Base-by-base conservation (phyloP, 768 basidiomycete genomes). In the Trametes gibbosa region DNA sequence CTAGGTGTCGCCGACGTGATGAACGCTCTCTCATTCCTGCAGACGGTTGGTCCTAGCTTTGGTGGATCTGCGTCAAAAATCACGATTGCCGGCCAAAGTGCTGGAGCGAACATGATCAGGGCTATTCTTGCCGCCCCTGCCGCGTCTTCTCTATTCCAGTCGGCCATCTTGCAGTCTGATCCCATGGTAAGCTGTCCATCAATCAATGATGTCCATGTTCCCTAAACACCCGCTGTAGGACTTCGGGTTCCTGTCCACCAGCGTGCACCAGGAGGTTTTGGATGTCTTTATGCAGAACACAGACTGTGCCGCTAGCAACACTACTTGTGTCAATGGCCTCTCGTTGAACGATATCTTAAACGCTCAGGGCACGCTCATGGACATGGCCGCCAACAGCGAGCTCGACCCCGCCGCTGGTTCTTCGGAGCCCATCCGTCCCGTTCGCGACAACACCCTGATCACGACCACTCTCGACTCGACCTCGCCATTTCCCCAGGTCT, bases 121-220 rank as follows among this genome's bases (percentile, higher is more conserved):
- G 84, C 90, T 0, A 75, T 95, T 48, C 79, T 95, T 40, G 89
- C 86, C 13, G 77, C 77, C 2, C 89, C 92, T 2, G 83, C 85
- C 2, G 92, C 86, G 0, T 78, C 82, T 21, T 77, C 81, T 0
- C 76, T 93, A 50, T 95, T 95, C 78, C 76, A 80, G 57, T 87
- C 82, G 51, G 90, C 86, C 0, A 92, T 93, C 57, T 68, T 95
- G 19, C 92, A 95, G 53, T 93, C 91, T 0, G 94, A 95, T 67
- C 89, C 93, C 2, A 90, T 95, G 84, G 90, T 88, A 65, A 57
- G 80, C 66, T 49, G 6, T 16, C 2, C 24, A 12, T 21, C 8
- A 24, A 1, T 4, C 2, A 2, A 3, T 13, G 43, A 45, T 13
- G 13, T 5, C 43, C 19, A 23, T 6, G 5, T 23, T 7, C 9